Base-by-base conservation (phyloP, 2,329 filamentous ascomycete species). In the Hypoxylon sp. region DNA sequence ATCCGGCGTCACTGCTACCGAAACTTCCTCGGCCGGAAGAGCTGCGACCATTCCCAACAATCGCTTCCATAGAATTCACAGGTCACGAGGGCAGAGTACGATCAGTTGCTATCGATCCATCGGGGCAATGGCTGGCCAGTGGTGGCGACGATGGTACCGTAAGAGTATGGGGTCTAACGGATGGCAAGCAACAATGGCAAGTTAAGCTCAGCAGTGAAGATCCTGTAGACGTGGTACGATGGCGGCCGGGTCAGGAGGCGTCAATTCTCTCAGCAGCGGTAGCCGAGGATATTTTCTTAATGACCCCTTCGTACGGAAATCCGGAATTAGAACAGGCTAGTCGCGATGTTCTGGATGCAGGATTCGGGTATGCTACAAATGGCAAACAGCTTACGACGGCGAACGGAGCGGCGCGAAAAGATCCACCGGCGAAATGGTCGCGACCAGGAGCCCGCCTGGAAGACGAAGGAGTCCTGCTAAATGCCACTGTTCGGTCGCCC, bases 71-170 rank as follows among this genome's bases (percentile, higher is more conserved):
- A 4, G 83, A 96, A 10, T 98, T 95, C 80, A 82, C 86, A 62
- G 94, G 94, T 9, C 95, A 99, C 70, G 86, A 92, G 62, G 94
- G 94, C 13, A 87, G 92, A 51, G 93, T 99, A 29, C 87, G 95
- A 47, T 90, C 89, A 46, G 83, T 97, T 11, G 83, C 91, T 6
- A 86, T 98, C 62, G 94, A 97, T 72, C 92, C 95, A 2, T 87
- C 88, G 35, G 92, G 95, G 37, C 82, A 88, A 58, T 97, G 88
- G 82, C 79, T 98, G 55, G 95, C 95, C 1, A 96, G 89, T 66
- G 95, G 94, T 69, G 95, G 95, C 43, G 93, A 98, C 68, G 96
- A 99, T 74, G 94, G 95, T 26, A 95, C 89, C 3, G 89, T 97
- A 20, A 86, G 93, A 53, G 85, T 99, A 20, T 98, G 94, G 93